A percentile compares a stretch with the other conserved stretches of the same genome.
phyloP scores from a whole-genome alignment of 257 asterid species.

The Perilla frutescens region DNA sequence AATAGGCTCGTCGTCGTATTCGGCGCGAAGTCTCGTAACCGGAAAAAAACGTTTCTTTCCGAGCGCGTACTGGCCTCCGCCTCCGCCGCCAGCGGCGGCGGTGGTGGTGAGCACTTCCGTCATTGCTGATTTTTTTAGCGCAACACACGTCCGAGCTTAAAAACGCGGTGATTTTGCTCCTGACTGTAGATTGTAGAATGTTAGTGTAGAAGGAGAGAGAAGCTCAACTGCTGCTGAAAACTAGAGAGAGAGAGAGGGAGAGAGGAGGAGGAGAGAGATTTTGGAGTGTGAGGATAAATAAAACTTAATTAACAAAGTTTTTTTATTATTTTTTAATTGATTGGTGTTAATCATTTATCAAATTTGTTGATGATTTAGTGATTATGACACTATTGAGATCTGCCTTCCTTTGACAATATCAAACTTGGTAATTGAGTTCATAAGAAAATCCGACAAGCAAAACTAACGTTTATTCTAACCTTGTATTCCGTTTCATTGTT shows the following conservation, averaged over 20 bases:
- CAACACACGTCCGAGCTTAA: constrained; percentile 23
- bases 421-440: constrained; percentile 3
- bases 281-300: not conserved
- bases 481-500: too few relatives aligned
- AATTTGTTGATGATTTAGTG: constrained; percentile 31
- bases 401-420: not conserved
- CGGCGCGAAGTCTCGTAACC: constrained; percentile 34
- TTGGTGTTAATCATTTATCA: not conserved
- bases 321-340: not conserved
- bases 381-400: constrained; percentile 15
- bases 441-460: not conserved
- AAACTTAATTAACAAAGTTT: not conserved
- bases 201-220: not conserved
- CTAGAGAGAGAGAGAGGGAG: constrained; percentile 1
- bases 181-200: not conserved
- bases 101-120: constrained; percentile 35
- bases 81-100: constrained; percentile 32
- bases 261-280: not conserved
- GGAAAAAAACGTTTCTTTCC: constrained; percentile 43
- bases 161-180: constrained; percentile 20
- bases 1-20: constrained; percentile 43
- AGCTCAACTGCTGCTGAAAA: not conserved
- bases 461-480: too few relatives aligned
- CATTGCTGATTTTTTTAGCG: constrained; percentile 18
- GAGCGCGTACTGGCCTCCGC: constrained; percentile 35